Evolutionary conservation across 768 basidiomycete genomes (phyloP), one percentile per base, ranked within the genome.

Genomic region (Kwoniella sp.): DNA sequence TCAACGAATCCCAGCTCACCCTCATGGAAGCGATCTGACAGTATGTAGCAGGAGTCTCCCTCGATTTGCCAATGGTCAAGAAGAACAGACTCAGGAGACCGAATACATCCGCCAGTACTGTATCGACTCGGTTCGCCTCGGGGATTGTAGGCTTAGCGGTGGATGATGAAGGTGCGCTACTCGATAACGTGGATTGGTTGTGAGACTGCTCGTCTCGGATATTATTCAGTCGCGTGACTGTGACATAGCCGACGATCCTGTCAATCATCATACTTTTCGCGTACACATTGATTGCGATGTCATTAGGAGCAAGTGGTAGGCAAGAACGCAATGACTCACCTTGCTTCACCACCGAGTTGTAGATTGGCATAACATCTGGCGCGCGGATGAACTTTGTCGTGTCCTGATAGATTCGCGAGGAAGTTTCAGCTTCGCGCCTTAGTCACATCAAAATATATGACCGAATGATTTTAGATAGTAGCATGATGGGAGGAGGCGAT

Each of bases 1-100:
- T 55, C 20, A n/a, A n/a, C n/a, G 29, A 15, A 63, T 28, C n/a
- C 17, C 20, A 58, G 88, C 93, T 86, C 75, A 97, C 93, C 82
- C 90, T 84, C 89, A 99, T 96, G 65, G 90, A 93, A 41, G 93
- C 92, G 68, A 98, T 88, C 75, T 98, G 96, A 68, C 91, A 92
- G 81, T 96, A 99, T 0, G 90, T 92, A 26, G 94, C 95, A 0
- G 95, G 94, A 11, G 89, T 89, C 81, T 97, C 94, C 70, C 89
- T 87, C 45, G 92, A 93, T 83, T 93, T 94, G 48, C 96, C 96
- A 67, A 99, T 93, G 38, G 94, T 96, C 73, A 99, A 88, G 84
- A 93, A 99, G 85, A 96, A 97, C 70, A 99, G 86, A 15, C 93
- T 95, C 50, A 99, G 86, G 55, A 99, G 85, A 76, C 87, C 89